Evolutionary conservation across 75 land plant species (phyloP).

Genomic region (Selaginella moellendorffii): DNA sequence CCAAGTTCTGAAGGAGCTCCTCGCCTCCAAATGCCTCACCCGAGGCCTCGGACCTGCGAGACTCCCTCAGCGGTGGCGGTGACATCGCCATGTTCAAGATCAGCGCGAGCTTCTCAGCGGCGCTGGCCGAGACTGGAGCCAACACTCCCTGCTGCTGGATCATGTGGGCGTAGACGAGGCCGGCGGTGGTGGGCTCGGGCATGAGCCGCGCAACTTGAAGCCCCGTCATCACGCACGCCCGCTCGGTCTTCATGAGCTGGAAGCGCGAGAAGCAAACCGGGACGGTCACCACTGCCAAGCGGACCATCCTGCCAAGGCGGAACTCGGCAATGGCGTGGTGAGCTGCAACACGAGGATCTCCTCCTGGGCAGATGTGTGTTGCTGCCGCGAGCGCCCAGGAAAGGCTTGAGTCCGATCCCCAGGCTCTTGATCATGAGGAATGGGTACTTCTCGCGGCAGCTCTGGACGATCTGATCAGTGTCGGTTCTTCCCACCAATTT

Average conservation of each 20-base stretch:
- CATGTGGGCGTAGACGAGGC: conserved; percentile 44
- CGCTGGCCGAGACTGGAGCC: conserved; percentile 37
- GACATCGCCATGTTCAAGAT: too few relatives aligned
- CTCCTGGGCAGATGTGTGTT: conserved; percentile 47
- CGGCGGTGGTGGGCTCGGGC: conserved; percentile 83
- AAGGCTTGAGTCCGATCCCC: conserved; percentile 59
- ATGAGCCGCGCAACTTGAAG: conserved; percentile 47
- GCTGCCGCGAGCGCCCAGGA: conserved; percentile 51
- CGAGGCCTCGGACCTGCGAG: conserved; percentile 45
- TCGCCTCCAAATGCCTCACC: conserved; percentile 53
- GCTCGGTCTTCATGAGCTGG: conserved; percentile 44
- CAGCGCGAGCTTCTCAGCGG: conserved; percentile 36
- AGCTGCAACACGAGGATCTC: conserved; percentile 49
- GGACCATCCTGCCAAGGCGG: conserved; percentile 26
- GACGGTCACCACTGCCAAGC: conserved; percentile 47
- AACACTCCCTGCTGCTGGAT: conserved; percentile 50
- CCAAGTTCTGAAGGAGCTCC: conserved; percentile 49
- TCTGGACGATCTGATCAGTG: conserved; percentile 51
- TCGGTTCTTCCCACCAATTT: conserved; percentile 49
- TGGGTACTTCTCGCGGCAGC: conserved; percentile 32
- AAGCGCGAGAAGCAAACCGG: conserved; percentile 65
- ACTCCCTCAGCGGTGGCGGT: conserved; percentile 63
- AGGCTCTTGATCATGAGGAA: conserved; percentile 54
- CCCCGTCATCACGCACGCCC: conserved; percentile 72
- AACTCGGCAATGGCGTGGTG: conserved; percentile 45